Percentiles rank a stretch among this genome's conserved stretches.
Conservation (phyloP, 495 filamentous ascomycete species). For the Cryomyces antarcticus region DNA sequence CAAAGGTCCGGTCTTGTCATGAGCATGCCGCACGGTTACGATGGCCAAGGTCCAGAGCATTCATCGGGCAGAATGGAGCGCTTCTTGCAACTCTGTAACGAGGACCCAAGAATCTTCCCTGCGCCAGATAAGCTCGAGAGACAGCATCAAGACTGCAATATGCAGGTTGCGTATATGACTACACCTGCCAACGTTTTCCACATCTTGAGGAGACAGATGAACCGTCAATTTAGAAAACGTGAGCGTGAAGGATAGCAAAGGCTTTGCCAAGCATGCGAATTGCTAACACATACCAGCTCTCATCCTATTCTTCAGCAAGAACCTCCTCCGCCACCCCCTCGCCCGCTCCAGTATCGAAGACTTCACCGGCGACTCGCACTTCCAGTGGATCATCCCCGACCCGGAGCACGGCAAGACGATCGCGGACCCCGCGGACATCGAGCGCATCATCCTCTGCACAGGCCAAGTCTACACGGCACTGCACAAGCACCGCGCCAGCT, state of each 20-base stretch:
- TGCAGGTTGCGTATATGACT: slow-evolving; percentile 94
- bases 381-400: slow-evolving; percentile 89
- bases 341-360: slow-evolving; percentile 76
- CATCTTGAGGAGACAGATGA: slow-evolving; percentile 88
- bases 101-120: slow-evolving; percentile 88
- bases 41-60: slow-evolving; percentile 96
- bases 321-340: slow-evolving; percentile 76
- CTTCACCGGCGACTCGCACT: slow-evolving; percentile 77
- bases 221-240: slow-evolving; percentile 98
- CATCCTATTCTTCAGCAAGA: slow-evolving; percentile 93
- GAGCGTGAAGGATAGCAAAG: slow-evolving; percentile 20
- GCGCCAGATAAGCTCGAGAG: slow-evolving; percentile 70
- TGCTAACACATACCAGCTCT: slow-evolving; percentile 35
- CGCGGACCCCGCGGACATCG: slow-evolving; percentile 66
- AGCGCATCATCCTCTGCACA: slow-evolving; percentile 82
- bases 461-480: slow-evolving; percentile 88
- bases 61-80: slow-evolving; percentile 95
- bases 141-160: slow-evolving; percentile 98
- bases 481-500: slow-evolving; percentile 69
- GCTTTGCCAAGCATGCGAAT: not conserved
- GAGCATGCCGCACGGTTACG: slow-evolving; percentile 91
- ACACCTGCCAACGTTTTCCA: slow-evolving; percentile 89
- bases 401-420: slow-evolving; percentile 56
- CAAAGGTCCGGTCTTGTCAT: slow-evolving; percentile 89
- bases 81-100: slow-evolving; percentile 93